Evolutionary conservation across 768 basidiomycete genomes (phyloP).

Genomic region (Auricularia heimuer): DNA sequence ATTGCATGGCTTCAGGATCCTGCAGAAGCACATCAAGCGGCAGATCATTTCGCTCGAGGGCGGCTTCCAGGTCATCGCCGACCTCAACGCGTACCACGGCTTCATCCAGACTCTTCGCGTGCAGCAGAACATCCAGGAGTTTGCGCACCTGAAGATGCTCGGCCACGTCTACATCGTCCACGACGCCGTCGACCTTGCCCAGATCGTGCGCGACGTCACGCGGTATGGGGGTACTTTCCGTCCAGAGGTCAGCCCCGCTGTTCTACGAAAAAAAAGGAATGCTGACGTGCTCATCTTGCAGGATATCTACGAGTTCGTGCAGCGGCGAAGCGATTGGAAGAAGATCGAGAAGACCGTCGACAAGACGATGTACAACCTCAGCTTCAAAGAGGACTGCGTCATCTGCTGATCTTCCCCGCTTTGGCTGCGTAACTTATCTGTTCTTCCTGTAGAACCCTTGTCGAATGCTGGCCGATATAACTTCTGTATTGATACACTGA

Average conservation of each 20-base stretch:
- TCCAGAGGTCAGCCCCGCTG: conserved; percentile 58
- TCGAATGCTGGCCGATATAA: background rate
- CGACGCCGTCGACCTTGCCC: conserved; percentile 92
- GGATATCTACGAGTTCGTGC: conserved; percentile 96
- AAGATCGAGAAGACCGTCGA: conserved; percentile 95
- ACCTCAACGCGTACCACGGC: conserved; percentile 85
- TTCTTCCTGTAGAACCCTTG: background rate
- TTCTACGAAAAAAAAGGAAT: background rate
- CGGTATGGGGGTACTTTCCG: conserved; percentile 91
- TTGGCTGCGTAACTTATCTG: background rate
- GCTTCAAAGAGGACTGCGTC: conserved; percentile 87
- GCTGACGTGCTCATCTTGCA: conserved; percentile 15
- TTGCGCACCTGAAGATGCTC: conserved; percentile 92
- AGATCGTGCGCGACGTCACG: conserved; percentile 91
- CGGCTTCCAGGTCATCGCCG: conserved; percentile 93
- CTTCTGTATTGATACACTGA: background rate
- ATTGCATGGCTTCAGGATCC: conserved; percentile 43
- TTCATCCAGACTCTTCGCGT: conserved; percentile 67
- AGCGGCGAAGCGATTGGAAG: conserved; percentile 93
- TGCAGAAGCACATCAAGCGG: conserved; percentile 94
- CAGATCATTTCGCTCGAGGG: conserved; percentile 93
- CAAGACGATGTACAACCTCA: conserved; percentile 89
- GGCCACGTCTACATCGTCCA: conserved; percentile 94
- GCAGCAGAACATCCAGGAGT: conserved; percentile 37
- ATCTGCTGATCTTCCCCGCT: conserved; percentile 21